phyloP scores from a whole-genome alignment of 129 eudicot species.

The Gnaphalium uliginosum region DNA sequence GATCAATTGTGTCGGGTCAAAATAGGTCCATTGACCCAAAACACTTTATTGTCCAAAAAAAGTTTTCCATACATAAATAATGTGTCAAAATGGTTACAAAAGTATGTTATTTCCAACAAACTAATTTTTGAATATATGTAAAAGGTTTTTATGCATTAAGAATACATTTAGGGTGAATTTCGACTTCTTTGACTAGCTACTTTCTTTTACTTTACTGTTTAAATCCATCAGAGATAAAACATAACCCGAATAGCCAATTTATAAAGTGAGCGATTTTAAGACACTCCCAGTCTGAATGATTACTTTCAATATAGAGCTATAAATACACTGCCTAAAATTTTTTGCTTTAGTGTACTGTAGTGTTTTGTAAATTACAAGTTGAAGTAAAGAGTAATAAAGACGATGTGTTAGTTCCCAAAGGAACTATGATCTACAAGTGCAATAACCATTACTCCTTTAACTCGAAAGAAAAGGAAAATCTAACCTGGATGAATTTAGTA shows the following conservation, averaged over 20 bases:
- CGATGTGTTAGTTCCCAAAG: background rate
- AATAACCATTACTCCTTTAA: background rate
- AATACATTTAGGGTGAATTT: background rate
- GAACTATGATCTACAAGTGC: background rate
- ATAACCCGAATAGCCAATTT: background rate
- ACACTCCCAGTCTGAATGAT: background rate
- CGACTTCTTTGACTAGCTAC: background rate
- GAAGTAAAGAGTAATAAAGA: background rate
- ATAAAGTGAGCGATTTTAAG: background rate
- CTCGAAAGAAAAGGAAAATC: background rate
- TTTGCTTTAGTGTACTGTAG: background rate
- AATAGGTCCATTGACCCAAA: background rate
- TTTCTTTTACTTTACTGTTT: background rate
- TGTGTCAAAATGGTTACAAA: background rate
- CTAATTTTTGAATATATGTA: background rate
- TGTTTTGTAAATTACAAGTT: too few relatives aligned
- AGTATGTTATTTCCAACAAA: background rate
- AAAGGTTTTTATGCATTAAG: background rate
- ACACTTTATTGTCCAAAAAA: background rate
- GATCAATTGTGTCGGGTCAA: background rate
- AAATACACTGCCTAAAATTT: background rate
- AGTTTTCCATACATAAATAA: background rate
- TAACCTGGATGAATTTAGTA: conserved; percentile 39
- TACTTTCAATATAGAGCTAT: background rate
- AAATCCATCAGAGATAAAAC: background rate